Conservation (phyloP, 495 filamentous ascomycete genomes). For the Talaromyces nanjingensis region DNA sequence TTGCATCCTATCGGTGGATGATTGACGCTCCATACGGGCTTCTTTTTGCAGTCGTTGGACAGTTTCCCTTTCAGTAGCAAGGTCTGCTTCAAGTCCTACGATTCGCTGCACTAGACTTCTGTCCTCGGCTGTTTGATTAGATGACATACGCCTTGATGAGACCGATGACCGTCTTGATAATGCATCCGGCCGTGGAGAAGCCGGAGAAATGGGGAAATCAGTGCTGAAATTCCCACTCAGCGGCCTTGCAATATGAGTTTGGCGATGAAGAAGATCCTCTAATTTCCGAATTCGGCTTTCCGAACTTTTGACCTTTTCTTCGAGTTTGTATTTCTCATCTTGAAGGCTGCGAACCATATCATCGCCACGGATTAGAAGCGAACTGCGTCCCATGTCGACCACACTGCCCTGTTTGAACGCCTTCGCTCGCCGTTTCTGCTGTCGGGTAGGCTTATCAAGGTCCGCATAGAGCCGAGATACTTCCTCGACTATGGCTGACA, state of each 20-base stretch:
- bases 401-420: constrained; percentile 96
- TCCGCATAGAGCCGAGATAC: constrained; percentile 58
- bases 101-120: constrained; percentile 61
- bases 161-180: constrained; percentile 56
- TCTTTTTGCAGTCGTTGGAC: constrained; percentile 52
- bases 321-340: constrained; percentile 70
- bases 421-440: constrained; percentile 70
- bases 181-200: constrained; percentile 48
- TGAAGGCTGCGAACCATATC: constrained; percentile 67
- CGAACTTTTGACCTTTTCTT: constrained; percentile 76
- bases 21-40: constrained; percentile 57
- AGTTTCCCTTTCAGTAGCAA: constrained; percentile 56
- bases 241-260: constrained; percentile 66
- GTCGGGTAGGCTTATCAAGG: constrained; percentile 62
- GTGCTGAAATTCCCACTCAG: constrained; percentile 59
- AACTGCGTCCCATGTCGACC: constrained; percentile 75
- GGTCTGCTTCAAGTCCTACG: constrained; percentile 73
- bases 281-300: constrained; percentile 88
- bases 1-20: constrained; percentile 62
- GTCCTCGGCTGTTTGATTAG: constrained; percentile 58
- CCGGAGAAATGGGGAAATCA: constrained; percentile 40
- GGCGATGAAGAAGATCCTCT: constrained; percentile 87
- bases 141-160: constrained; percentile 60
- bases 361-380: constrained; percentile 72
- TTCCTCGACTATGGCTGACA: constrained; percentile 45